phyloP scores from a whole-genome alignment of 805 yeast genomes.

The Ascoidea asiatica region DNA sequence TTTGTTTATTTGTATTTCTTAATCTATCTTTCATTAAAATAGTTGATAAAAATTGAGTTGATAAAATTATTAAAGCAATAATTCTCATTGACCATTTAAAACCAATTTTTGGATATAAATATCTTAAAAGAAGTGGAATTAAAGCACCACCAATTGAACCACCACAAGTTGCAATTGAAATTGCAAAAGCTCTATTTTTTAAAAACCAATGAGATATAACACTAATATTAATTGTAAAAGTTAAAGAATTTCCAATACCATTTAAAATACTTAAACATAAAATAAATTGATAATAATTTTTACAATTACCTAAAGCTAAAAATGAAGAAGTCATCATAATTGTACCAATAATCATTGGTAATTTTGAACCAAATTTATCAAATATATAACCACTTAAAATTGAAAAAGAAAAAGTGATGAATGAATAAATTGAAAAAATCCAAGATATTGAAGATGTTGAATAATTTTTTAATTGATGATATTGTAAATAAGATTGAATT shows the following conservation, averaged over 20 bases:
- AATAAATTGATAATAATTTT: slow-evolving; percentile 43
- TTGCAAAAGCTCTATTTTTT: slow-evolving; percentile 40
- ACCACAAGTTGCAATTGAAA: slow-evolving; percentile 33
- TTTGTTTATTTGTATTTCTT: neutral
- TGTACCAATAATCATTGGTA: slow-evolving; percentile 28
- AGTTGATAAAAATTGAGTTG: slow-evolving; percentile 20
- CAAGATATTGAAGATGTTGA: slow-evolving; percentile 40
- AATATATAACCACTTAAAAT: slow-evolving; percentile 44
- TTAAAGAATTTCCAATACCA: slow-evolving; percentile 45
- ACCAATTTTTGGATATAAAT: slow-evolving; percentile 30
- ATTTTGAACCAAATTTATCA: slow-evolving; percentile 36
- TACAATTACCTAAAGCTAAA: slow-evolving; percentile 37
- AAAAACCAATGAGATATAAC: slow-evolving; percentile 54
- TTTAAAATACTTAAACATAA: slow-evolving; percentile 37
- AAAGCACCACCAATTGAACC: slow-evolving; percentile 41
- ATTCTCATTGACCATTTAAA: slow-evolving; percentile 45
- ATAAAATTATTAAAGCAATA: slow-evolving; percentile 30
- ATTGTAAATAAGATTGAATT: slow-evolving; percentile 43
- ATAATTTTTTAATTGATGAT: slow-evolving; percentile 34
- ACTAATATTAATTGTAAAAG: slow-evolving; percentile 44
- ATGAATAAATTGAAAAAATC: slow-evolving; percentile 47
- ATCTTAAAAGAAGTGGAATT: slow-evolving; percentile 38
- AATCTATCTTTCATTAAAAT: slow-evolving; percentile 28
- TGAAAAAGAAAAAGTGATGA: slow-evolving; percentile 33
- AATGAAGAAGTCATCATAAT: slow-evolving; percentile 31